Percentiles rank a stretch among this genome's conserved stretches.
Conservation (phyloP, 2,329 filamentous ascomycete genomes). For the Chaetomium sp. region DNA sequence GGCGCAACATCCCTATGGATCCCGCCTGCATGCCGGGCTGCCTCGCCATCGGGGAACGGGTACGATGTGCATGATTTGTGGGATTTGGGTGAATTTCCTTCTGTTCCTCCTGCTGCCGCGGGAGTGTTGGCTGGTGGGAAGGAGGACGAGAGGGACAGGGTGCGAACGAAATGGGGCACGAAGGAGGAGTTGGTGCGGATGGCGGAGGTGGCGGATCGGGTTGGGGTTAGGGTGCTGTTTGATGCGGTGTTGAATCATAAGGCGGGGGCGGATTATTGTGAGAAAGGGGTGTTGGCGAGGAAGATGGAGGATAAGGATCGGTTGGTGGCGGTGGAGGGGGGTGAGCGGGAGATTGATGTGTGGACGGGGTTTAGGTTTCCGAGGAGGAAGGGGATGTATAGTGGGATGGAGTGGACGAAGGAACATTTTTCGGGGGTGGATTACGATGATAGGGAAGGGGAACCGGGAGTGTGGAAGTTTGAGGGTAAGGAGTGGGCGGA, state of each 20-base stretch:
- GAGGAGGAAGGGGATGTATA: conserved; percentile 54
- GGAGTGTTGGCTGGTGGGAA: too few relatives aligned
- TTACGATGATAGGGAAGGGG: conserved; percentile 49
- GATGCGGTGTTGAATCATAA: conserved; percentile 70
- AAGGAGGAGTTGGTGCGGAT: conserved; percentile 54
- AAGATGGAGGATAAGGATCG: conserved; percentile 38
- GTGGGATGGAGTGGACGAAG: conserved; percentile 57
- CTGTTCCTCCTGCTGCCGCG: too few relatives aligned
- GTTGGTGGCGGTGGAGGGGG: conserved; percentile 44
- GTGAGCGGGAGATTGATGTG: conserved; percentile 56
- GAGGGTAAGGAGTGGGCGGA: conserved; percentile 56
- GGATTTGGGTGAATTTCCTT: conserved; percentile 59
- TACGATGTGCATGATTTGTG: conserved; percentile 66
- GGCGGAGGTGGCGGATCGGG: conserved; percentile 41
- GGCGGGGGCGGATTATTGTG: conserved; percentile 54
- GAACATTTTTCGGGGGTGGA: conserved; percentile 64
- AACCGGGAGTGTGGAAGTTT: conserved; percentile 60
- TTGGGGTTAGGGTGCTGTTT: conserved; percentile 56
- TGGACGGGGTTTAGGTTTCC: conserved; percentile 64
- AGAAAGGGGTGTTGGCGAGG: conserved; percentile 7
- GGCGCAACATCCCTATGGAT: conserved; percentile 62
- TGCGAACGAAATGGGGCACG: conserved; percentile 62
- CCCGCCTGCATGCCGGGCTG: conserved; percentile 64
- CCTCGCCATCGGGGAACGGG: conserved; percentile 52
- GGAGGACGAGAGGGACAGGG: conserved; percentile 55